Conservation (phyloP, 441 rosid genomes). For the Macaranga tanarius region DNA sequence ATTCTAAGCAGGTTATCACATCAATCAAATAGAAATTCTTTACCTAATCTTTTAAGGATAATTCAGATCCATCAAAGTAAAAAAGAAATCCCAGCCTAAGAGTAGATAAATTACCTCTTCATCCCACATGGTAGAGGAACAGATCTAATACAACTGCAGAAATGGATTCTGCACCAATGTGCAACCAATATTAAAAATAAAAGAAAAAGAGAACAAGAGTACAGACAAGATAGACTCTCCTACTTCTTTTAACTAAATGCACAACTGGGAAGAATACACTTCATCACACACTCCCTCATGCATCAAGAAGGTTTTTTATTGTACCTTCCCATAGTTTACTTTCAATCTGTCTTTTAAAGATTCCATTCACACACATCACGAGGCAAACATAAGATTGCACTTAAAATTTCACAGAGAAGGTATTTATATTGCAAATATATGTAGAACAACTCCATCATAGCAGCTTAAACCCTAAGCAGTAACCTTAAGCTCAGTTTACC, state of each 20-base stretch:
- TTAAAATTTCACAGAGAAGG: too few relatives aligned
- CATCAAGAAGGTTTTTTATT: neutral
- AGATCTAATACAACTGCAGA: neutral
- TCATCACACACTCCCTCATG: neutral
- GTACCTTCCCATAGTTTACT: neutral
- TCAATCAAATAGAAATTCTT: neutral
- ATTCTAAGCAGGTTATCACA: neutral
- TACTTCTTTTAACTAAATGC: neutral
- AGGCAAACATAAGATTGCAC: too few relatives aligned
- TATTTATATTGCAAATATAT: too few relatives aligned
- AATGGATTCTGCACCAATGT: neutral
- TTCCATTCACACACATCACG: neutral
- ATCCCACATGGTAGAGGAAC: neutral
- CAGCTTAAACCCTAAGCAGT: too few relatives aligned
- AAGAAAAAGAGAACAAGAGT: neutral
- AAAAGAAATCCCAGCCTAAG: neutral
- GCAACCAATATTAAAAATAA: neutral
- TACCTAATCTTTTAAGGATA: neutral
- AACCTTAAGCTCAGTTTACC: too few relatives aligned
- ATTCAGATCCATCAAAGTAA: neutral
- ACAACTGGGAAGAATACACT: neutral
- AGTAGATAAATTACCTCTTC: neutral
- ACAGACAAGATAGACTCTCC: neutral
- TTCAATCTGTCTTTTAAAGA: too few relatives aligned
- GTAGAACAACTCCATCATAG: too few relatives aligned